Base-by-base conservation (phyloP, 352 stramenopile genomes). In the Globisporangium takayamanum region DNA sequence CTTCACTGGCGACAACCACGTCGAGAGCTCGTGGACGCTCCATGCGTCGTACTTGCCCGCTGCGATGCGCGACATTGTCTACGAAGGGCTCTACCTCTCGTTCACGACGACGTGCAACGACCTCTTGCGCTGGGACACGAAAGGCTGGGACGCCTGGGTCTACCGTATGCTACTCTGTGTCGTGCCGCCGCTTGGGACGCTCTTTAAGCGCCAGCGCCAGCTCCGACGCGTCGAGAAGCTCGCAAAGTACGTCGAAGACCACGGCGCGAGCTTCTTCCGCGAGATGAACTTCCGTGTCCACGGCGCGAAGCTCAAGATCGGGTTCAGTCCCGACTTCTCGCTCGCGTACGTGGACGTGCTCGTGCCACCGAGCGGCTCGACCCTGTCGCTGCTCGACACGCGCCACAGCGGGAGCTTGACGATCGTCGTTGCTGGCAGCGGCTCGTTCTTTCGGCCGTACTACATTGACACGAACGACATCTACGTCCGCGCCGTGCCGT, bases 401-500 rank as follows among this genome's bases (percentile, higher is more conserved):
- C 56, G 50, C 15, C 57, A 55, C 6, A 45, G 37, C 25, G 36
- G 44, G 1, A 53, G 44, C 22, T 26, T 84, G 22, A 73, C 84
- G 8, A 69, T 90, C 41, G 76, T 87, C 5, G 78, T 90, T 7
- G 76, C 75, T 46, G 85, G 85, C 6, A 89, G 72, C 62, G 85
- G 85, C 0, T 91, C 85, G 4, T 93, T 93, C 60, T 90, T 90
- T 47, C 72, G 78, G 8, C 85, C 85, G 41, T 93, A 84, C 50
- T 70, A 91, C 52, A 66, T 95, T 1, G 85, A 95, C 58, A 90
- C 83, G 20, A 95, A 93, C 63, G 85, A 95, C 50, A 81, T 88
- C 14, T 68, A 89, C 39, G 74, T 95, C 12, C 83, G 85, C 5
- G 78, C 82, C 2, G 77, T 93, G 26, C 83, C 85, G 18, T 78